These are phyloP conservation scores for Syzygium grande DNA, from an alignment of 345 rosid genomes.

Conservation along the genomic window DNA sequence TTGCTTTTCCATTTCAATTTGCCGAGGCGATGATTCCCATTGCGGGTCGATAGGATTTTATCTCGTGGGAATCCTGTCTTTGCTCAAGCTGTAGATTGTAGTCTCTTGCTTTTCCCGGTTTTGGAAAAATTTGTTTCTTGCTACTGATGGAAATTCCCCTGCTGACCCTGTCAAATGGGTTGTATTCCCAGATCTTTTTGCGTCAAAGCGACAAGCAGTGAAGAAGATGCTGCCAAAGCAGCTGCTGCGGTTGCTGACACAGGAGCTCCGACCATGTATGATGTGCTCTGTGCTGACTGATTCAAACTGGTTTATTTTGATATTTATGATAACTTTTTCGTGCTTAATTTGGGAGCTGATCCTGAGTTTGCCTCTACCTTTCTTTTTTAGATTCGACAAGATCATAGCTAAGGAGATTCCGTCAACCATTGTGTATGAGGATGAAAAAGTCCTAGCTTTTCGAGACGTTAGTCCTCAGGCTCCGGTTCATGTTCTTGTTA, in stretches of 20 bases:
- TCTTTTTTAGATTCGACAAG: conserved; percentile 62
- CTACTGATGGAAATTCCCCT: background rate
- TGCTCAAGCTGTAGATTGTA: background rate
- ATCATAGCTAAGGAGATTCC: conserved; percentile 86
- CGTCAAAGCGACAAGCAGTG: conserved; percentile 44
- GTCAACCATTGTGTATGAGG: conserved; percentile 81
- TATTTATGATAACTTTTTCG: background rate
- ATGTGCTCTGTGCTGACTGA: conserved; percentile 1
- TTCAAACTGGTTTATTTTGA: conserved; percentile 18
- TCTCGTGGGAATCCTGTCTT: background rate
- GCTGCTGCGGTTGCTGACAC: conserved; percentile 54
- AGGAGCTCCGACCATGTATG: conserved; percentile 87
- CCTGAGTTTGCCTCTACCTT: background rate
- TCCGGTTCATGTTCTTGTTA: conserved; percentile 83
- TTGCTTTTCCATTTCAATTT: background rate
- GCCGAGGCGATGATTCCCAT: background rate
- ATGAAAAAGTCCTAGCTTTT: conserved; percentile 86
- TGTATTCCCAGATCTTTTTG: conserved; percentile 34
- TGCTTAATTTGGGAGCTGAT: background rate
- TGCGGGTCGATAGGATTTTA: background rate
- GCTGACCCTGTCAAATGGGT: background rate
- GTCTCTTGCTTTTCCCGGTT: background rate
- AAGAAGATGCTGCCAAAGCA: conserved; percentile 73
- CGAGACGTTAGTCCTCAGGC: conserved; percentile 77
- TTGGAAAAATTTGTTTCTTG: background rate